Base-by-base conservation (phyloP, 805 yeast genomes). In the Blastobotrys muscicola region DNA sequence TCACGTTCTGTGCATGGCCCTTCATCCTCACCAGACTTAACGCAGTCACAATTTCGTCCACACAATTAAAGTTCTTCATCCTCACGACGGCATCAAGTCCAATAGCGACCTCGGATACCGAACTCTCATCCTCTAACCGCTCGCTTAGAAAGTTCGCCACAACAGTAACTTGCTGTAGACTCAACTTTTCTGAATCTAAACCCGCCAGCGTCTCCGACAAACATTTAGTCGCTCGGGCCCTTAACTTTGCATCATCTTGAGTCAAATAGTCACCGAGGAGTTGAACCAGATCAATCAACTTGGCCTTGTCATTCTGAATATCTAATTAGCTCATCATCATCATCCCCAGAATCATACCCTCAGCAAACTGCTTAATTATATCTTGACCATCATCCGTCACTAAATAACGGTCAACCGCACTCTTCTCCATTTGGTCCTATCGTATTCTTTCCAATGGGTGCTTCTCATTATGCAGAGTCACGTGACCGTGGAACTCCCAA, bases 101-200 rank as follows among this genome's bases (percentile, higher is more conserved):
- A 8, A 54, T 57, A 2, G 82, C 59, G 1, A 80, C 71, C 46
- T 75, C 75, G 33, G 64, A 64, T 29, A 77, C 55, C 36, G 82
- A 70, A 3, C 68, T 61, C 11, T 70, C 67, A 54, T 87, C 96
- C 9, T 78, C 82, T 15, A 85, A 59, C 50, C 90, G 82, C 12
- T 78, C 76, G 11, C 71, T 47, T 44, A 77, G 72, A 59, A 90
- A 90, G 4, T 72, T 50, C 3, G 51, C 36, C 9, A 67, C 51
- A 33, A 65, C 69, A 1, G 55, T 33, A 4, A 61, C 52, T 45
- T 55, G 60, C 43, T 69, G 68, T 7, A 62, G 56, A 10, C 59
- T 53, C 15, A 76, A 57, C 8, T 53, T 53, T 4, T 57, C 50
- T 0, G 51, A 33, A 0, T 62, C 46, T 3, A 72, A 46, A 10